These are phyloP conservation scores for Trichaptum fuscoviolaceum DNA, from an alignment of 768 basidiomycete species.

Conservation along the genomic window DNA sequence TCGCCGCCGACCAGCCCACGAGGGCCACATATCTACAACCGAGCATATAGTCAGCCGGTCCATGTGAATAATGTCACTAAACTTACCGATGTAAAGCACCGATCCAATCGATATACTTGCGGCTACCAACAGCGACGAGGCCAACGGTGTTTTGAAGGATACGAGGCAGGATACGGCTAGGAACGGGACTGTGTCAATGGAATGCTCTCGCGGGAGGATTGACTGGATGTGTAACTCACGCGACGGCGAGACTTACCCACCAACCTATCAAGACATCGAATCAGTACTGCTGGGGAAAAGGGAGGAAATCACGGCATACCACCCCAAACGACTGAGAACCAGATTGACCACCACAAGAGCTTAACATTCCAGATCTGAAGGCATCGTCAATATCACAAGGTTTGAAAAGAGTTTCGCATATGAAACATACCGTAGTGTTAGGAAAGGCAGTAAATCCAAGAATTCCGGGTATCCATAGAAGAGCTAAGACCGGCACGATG, in stretches of 20 bases:
- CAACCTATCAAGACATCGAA: constrained; percentile 43
- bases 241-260: constrained; percentile 68
- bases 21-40: constrained; percentile 55
- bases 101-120: constrained; percentile 79
- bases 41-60: constrained; percentile 7
- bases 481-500: constrained; percentile 65
- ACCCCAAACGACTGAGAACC: constrained; percentile 75
- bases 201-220: background rate
- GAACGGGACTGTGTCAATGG: background rate
- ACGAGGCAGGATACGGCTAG: constrained; percentile 43
- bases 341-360: constrained; percentile 78
- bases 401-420: constrained; percentile 12
- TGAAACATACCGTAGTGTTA: constrained; percentile 41
- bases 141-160: constrained; percentile 64
- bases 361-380: constrained; percentile 52
- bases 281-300: constrained; percentile 3
- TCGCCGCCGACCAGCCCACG: constrained; percentile 55
- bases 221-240: constrained; percentile 36
- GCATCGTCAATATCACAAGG: constrained; percentile 2
- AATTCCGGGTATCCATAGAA: constrained; percentile 74
- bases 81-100: constrained; percentile 55
- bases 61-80: background rate
- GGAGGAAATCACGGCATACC: constrained; percentile 33
- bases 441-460: constrained; percentile 50
- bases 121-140: constrained; percentile 61